Percentiles rank a stretch among this genome's conserved stretches.
Conservation (phyloP, 2,329 filamentous ascomycete genomes). For the Neonectria sp. region DNA sequence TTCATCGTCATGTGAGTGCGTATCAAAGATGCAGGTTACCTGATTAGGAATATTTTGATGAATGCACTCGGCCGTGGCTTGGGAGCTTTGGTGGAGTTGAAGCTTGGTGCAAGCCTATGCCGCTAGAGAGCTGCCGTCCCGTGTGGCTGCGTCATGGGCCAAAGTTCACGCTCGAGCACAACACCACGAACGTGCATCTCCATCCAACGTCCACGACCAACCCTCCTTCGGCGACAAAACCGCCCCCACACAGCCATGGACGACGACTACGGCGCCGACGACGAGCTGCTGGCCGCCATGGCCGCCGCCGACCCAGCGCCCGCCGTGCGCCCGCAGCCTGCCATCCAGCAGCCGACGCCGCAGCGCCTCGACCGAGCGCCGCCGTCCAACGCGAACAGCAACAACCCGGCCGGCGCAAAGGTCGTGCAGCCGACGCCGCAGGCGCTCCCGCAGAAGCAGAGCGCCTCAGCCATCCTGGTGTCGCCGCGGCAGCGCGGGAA, state of each 20-base stretch:
- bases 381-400: constrained; percentile 50
- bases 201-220: neutral
- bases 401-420: constrained; percentile 59
- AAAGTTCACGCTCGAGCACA: constrained; percentile 18
- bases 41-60: neutral
- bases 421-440: constrained; percentile 92
- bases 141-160: constrained; percentile 8
- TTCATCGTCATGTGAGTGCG: neutral
- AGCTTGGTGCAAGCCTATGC: neutral
- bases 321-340: constrained; percentile 47
- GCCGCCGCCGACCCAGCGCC: constrained; percentile 61
- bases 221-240: neutral
- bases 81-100: constrained; percentile 5
- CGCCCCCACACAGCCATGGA: constrained; percentile 55
- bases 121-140: constrained; percentile 7
- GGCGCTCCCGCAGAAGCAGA: constrained; percentile 75
- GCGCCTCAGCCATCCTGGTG: constrained; percentile 87
- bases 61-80: neutral
- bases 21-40: neutral
- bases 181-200: neutral
- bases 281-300: constrained; percentile 70
- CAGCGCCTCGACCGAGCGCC: constrained; percentile 70
- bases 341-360: constrained; percentile 64
- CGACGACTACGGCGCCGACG: constrained; percentile 72
- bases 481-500: constrained; percentile 96